Evolutionary conservation across 441 rosid genomes (phyloP).

Genomic region (Bocquillonia castaneifolia): DNA sequence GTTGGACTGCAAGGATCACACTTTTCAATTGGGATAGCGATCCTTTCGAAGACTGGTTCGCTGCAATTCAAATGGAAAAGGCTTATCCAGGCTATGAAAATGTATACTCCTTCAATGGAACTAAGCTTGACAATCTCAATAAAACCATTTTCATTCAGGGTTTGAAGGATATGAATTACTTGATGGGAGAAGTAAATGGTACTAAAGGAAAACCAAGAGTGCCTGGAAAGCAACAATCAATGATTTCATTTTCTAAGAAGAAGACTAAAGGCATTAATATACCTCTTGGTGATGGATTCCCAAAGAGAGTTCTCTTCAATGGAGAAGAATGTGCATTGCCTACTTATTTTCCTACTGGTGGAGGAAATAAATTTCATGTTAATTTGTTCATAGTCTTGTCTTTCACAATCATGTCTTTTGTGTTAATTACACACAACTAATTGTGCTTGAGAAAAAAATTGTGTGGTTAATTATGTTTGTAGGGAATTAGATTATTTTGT

Average conservation of each 20-base stretch:
- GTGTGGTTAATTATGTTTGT: background rate
- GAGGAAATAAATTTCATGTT: conserved; percentile 28
- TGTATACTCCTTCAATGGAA: conserved; percentile 73
- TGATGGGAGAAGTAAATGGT: conserved; percentile 57
- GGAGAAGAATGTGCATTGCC: conserved; percentile 94
- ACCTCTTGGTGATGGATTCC: conserved; percentile 62
- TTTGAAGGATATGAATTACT: conserved; percentile 54
- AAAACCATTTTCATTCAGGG: conserved; percentile 70
- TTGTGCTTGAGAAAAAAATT: too few species aligned
- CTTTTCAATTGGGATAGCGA: conserved; percentile 66
- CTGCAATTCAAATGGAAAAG: conserved; percentile 53
- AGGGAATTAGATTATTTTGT: background rate
- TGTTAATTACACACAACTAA: conserved; percentile 26
- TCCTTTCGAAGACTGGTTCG: conserved; percentile 65
- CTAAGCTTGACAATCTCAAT: conserved; percentile 39
- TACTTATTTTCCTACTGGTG: conserved; percentile 36
- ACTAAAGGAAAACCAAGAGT: conserved; percentile 41
- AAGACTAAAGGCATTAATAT: conserved; percentile 39
- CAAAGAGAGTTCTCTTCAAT: conserved; percentile 61
- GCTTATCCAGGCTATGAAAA: conserved; percentile 57
- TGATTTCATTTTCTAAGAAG: conserved; percentile 68
- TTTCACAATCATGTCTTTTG: conserved; percentile 28
- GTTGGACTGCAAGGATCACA: conserved; percentile 74
- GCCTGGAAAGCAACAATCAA: conserved; percentile 87
- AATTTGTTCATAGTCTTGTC: conserved; percentile 23